Evolutionary conservation across 2,329 filamentous ascomycete species (phyloP).

Genomic region (Calonectria fujianensis): DNA sequence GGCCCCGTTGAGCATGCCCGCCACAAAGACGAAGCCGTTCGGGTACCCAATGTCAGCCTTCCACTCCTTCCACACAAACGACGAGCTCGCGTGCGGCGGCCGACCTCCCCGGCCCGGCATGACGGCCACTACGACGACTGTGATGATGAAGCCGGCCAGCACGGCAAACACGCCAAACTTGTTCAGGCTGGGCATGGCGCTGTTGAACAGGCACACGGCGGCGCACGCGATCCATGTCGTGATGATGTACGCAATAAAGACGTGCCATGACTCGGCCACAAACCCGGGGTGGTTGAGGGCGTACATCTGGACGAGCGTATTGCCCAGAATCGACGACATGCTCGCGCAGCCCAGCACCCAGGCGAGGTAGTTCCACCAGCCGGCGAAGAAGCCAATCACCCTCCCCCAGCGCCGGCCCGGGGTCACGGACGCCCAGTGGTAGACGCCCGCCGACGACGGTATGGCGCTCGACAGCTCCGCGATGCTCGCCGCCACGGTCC

Average conservation of each 20-base stretch:
- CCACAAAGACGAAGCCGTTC: conserved; percentile 64
- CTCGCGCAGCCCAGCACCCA: conserved; percentile 63
- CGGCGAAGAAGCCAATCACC: conserved; percentile 66
- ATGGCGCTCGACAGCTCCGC: conserved; percentile 77
- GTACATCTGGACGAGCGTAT: conserved; percentile 66
- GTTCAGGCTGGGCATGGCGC: conserved; percentile 70
- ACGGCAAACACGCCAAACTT: conserved; percentile 71
- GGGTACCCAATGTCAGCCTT: conserved; percentile 63
- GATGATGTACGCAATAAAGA: conserved; percentile 65
- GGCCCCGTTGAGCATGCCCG: conserved; percentile 76
- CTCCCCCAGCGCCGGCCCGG: conserved; percentile 71
- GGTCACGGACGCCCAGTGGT: conserved; percentile 77
- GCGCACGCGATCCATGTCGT: conserved; percentile 63
- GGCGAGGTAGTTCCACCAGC: conserved; percentile 68
- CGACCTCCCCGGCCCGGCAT: conserved; percentile 65
- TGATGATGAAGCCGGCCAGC: conserved; percentile 72
- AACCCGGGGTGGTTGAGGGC: conserved; percentile 63
- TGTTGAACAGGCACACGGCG: conserved; percentile 72
- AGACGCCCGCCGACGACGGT: conserved; percentile 76
- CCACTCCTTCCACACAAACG: conserved; percentile 65
- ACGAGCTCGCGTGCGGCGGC: conserved; percentile 56
- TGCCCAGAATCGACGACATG: conserved; percentile 64
- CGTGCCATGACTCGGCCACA: conserved; percentile 62
- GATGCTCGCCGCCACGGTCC: conserved; percentile 74
- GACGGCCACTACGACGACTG: conserved; percentile 72